Percentiles rank a stretch among this genome's conserved stretches.
Conservation (phyloP, 2,329 filamentous ascomycete genomes). For the Colletotrichum sp. region DNA sequence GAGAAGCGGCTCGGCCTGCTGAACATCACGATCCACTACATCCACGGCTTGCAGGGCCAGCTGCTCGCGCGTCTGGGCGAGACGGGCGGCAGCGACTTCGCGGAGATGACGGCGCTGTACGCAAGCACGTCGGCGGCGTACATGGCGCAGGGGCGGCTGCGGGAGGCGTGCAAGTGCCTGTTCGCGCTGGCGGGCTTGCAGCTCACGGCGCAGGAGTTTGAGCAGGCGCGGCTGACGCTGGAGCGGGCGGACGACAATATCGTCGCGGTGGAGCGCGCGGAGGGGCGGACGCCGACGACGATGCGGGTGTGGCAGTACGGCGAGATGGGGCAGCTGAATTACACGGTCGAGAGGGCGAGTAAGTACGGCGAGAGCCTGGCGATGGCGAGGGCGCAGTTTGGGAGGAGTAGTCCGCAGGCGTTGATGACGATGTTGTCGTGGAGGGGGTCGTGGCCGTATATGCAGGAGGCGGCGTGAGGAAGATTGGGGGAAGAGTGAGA, state of each 20-base stretch:
- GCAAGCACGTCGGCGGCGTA: neutral
- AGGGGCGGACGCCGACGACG: neutral
- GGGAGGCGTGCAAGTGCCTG: neutral
- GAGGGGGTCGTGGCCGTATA: neutral
- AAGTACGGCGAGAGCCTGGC: neutral
- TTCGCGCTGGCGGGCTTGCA: neutral
- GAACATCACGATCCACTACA: neutral
- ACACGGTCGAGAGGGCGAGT: neutral
- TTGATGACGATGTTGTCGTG: neutral
- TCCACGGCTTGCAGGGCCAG: neutral
- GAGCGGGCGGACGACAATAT: neutral
- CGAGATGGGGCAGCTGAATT: neutral
- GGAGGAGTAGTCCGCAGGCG: neutral
- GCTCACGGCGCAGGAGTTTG: neutral
- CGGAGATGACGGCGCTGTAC: neutral
- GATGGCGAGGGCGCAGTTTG: neutral
- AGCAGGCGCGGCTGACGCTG: neutral
- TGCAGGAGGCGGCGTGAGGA: neutral
- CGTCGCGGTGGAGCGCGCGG: neutral
- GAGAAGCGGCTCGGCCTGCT: neutral
- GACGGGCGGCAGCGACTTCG: neutral
- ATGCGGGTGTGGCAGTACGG: neutral
- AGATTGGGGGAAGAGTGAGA: neutral
- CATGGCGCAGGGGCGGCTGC: neutral
- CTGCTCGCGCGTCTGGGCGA: neutral